These are phyloP conservation scores for Zygotorulaspora danielsina DNA, from an alignment of 805 yeast species.

Conservation along the genomic window DNA sequence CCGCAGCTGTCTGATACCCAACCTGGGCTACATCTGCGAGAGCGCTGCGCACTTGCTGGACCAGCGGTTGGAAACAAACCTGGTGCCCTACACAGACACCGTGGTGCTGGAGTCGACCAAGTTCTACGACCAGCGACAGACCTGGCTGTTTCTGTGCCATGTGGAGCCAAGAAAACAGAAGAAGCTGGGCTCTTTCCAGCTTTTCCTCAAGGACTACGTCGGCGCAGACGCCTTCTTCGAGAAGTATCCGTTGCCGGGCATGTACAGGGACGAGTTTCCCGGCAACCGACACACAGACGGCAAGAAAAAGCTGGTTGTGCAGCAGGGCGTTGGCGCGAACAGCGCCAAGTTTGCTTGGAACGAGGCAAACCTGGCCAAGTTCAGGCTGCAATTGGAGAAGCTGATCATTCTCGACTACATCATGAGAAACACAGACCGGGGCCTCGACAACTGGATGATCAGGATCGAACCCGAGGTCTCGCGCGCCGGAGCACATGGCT, in stretches of 20 bases:
- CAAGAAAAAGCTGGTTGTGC: not conserved
- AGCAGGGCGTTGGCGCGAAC: slow-evolving; percentile 6
- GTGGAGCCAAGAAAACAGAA: slow-evolving; percentile 19
- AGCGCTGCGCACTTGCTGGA: slow-evolving; percentile 68
- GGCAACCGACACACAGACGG: not conserved
- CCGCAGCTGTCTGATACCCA: slow-evolving; percentile 65
- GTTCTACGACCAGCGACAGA: slow-evolving; percentile 34
- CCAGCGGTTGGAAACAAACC: slow-evolving; percentile 50
- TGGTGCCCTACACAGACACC: slow-evolving; percentile 65
- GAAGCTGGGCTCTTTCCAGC: slow-evolving; percentile 65
- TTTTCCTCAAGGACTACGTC: slow-evolving; percentile 53
- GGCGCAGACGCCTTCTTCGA: slow-evolving; percentile 60
- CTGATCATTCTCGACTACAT: slow-evolving; percentile 66
- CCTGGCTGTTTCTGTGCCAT: slow-evolving; percentile 17
- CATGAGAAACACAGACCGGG: slow-evolving; percentile 72
- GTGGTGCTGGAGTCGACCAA: slow-evolving; percentile 45
- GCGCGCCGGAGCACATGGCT: slow-evolving; percentile 14
- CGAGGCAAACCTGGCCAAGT: slow-evolving; percentile 42
- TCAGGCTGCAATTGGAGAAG: slow-evolving; percentile 61
- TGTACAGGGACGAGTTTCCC: slow-evolving; percentile 14
- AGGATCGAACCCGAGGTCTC: slow-evolving; percentile 42
- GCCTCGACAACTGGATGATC: slow-evolving; percentile 77
- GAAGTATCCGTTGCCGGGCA: slow-evolving; percentile 52
- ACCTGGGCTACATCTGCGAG: slow-evolving; percentile 67
- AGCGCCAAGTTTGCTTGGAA: slow-evolving; percentile 49